Conservation (phyloP, 306 rosid genomes). For the Rosa rugosa region DNA sequence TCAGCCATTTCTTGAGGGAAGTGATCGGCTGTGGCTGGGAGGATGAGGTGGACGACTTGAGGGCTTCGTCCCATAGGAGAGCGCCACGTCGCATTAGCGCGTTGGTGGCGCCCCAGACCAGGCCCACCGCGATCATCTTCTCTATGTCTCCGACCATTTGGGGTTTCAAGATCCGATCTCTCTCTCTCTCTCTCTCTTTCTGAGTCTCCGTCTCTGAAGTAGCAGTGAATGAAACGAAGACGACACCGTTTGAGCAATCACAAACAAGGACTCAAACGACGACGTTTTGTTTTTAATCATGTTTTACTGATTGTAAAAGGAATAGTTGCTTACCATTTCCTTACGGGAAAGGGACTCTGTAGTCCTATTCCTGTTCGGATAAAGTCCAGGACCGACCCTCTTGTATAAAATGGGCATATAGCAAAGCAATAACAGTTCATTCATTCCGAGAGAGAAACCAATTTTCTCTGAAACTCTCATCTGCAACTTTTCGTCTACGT, state of each 20-base stretch:
- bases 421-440: not conserved
- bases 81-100: conserved; percentile 93
- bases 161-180: conserved; percentile 3
- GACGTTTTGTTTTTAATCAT: not conserved
- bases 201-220: not conserved
- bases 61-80: conserved; percentile 73
- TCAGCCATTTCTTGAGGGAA: conserved; percentile 61
- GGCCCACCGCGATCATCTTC: conserved; percentile 85
- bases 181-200: not conserved
- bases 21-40: conserved; percentile 19
- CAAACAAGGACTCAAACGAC: no score
- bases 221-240: no score
- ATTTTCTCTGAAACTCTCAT: not conserved
- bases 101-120: conserved; percentile 93
- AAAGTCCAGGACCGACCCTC: not conserved
- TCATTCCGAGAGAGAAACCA: not conserved
- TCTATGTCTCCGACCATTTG: conserved; percentile 49
- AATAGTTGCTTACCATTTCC: not conserved
- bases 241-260: no score
- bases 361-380: not conserved
- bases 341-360: not conserved
- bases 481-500: no score
- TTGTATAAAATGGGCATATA: not conserved
- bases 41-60: conserved; percentile 41
- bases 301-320: no score